These are phyloP conservation scores for Aureobasidium sp. DNA, from an alignment of 2,329 filamentous ascomycete species.

Conservation along the genomic window DNA sequence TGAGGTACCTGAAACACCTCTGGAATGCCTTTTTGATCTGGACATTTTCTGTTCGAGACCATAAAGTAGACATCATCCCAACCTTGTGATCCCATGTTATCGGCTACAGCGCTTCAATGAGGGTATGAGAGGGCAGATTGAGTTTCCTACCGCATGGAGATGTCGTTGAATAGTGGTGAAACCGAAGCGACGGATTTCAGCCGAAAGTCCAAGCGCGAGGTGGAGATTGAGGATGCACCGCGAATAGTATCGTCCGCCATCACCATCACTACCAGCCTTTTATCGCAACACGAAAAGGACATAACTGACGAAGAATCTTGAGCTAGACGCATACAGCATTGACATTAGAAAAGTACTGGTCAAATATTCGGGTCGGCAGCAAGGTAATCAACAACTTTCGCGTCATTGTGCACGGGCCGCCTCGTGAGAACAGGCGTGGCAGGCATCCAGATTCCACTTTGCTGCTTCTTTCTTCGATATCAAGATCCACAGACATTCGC, in stretches of 20 bases:
- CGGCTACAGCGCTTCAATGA: neutral
- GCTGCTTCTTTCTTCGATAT: neutral
- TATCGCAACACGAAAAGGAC: neutral
- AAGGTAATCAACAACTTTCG: neutral
- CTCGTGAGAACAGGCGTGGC: neutral
- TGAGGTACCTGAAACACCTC: slow-evolving; percentile 7
- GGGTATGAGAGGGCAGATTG: neutral
- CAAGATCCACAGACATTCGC: no score
- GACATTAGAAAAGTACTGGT: neutral
- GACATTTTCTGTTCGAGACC: neutral
- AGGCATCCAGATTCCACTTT: slow-evolving; percentile 5
- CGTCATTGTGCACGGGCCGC: neutral
- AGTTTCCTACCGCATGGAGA: neutral
- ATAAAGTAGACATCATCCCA: slow-evolving; percentile 8
- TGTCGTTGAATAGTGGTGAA: neutral
- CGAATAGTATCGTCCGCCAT: neutral
- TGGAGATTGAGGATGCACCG: slow-evolving; percentile 5
- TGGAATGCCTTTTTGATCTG: slow-evolving; percentile 2
- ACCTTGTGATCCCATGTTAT: neutral
- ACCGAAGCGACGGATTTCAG: neutral
- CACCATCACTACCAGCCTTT: neutral
- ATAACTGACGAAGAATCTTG: neutral
- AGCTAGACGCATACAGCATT: neutral
- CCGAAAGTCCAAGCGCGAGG: slow-evolving; percentile 3
- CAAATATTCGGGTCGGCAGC: neutral